Percentiles rank a stretch among this genome's conserved stretches.
Evolutionary conservation across 305 asterid species (phyloP).

Genomic region (Fraxinus paxiana): DNA sequence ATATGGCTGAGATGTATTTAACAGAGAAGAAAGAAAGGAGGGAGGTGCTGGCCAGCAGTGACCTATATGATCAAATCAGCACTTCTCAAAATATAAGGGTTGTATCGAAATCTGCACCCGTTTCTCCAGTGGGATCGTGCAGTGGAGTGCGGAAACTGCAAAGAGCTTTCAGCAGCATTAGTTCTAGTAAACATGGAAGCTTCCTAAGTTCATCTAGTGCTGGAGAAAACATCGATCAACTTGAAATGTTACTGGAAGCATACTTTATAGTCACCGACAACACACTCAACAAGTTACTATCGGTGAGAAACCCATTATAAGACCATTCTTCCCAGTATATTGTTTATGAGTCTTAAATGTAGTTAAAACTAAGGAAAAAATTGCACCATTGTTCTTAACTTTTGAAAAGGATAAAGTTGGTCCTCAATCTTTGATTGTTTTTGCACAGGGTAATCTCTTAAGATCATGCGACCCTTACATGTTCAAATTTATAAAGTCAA

Average conservation of each 20-base stretch:
- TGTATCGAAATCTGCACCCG: conserved; percentile 69
- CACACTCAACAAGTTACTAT: conserved; percentile 78
- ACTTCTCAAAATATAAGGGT: conserved; percentile 30
- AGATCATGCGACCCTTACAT: neutral
- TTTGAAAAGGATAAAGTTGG: neutral
- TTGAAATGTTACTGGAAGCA: conserved; percentile 96
- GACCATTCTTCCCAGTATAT: neutral
- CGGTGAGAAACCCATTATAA: conserved; percentile 50
- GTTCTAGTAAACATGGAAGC: conserved; percentile 78
- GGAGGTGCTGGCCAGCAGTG: conserved; percentile 48
- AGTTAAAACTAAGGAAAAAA: neutral
- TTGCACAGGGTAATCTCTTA: neutral
- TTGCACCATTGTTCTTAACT: neutral
- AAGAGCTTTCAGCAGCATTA: conserved; percentile 82
- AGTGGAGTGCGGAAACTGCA: conserved; percentile 55
- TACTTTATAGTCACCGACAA: conserved; percentile 80
- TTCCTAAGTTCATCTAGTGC: conserved; percentile 57
- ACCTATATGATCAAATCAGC: conserved; percentile 44
- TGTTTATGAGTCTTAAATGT: neutral
- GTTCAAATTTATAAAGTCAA: neutral
- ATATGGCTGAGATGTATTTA: conserved; percentile 99
- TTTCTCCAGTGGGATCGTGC: conserved; percentile 71
- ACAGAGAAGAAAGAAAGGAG: conserved; percentile 87
- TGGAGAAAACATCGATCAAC: conserved; percentile 86
- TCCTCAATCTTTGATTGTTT: neutral